Evolutionary conservation across 306 rosid species (phyloP).

Genomic region (Cicer bijugum): DNA sequence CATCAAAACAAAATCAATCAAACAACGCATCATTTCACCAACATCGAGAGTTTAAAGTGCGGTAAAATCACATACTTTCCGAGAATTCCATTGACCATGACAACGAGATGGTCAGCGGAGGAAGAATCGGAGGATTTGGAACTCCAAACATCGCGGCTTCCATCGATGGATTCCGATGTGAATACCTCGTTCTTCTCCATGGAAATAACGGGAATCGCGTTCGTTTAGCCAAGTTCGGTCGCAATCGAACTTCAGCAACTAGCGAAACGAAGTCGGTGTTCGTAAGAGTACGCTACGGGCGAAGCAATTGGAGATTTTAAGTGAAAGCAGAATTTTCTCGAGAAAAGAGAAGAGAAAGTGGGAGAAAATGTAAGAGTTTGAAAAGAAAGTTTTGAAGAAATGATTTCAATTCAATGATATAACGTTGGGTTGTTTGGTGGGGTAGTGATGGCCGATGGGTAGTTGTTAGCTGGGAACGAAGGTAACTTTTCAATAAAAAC

Average conservation of each 20-base stretch:
- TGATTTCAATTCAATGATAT: too few species aligned
- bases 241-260: neutral
- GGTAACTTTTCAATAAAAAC: too few species aligned
- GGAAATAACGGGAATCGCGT: neutral
- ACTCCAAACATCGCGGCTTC: slow-evolving; percentile 84
- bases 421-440: too few species aligned
- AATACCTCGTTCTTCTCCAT: slow-evolving; percentile 78
- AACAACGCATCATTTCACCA: slow-evolving; percentile 6
- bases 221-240: slow-evolving; percentile 1
- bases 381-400: neutral
- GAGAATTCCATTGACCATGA: slow-evolving; percentile 91
- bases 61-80: slow-evolving; percentile 63
- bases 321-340: slow-evolving; percentile 16
- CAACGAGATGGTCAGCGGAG: slow-evolving; percentile 85
- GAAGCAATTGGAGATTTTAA: neutral
- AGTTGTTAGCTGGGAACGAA: too few species aligned
- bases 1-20: slow-evolving; percentile 10
- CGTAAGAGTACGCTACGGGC: slow-evolving; percentile 32
- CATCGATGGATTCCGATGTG: slow-evolving; percentile 63
- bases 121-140: slow-evolving; percentile 68
- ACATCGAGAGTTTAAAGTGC: neutral
- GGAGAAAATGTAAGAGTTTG: slow-evolving; percentile 20
- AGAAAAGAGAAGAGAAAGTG: slow-evolving; percentile 40
- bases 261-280: slow-evolving; percentile 26
- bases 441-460: too few species aligned